Evolutionary conservation across 352 stramenopile species (phyloP).

Genomic region (Phytophthora gonapodyides): DNA sequence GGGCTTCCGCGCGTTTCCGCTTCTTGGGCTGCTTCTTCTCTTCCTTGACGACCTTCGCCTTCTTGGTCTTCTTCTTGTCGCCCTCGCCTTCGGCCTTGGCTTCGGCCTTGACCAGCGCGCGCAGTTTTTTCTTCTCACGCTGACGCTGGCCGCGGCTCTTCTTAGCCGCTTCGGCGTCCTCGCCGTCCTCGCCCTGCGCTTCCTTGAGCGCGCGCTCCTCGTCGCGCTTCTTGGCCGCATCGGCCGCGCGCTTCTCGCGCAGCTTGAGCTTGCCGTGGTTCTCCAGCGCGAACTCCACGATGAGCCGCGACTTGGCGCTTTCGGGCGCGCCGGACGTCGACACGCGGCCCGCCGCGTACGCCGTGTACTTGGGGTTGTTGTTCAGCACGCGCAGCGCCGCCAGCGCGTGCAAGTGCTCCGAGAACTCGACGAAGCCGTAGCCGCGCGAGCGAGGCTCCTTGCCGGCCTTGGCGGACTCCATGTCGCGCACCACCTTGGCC

Average conservation of each 20-base stretch:
- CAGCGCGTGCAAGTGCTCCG: slow-evolving; percentile 95
- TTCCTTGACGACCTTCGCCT: slow-evolving; percentile 39
- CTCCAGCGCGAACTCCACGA: slow-evolving; percentile 90
- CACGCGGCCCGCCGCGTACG: slow-evolving; percentile 57
- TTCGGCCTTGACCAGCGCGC: slow-evolving; percentile 37
- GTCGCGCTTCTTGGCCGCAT: slow-evolving; percentile 71
- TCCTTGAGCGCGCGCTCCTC: slow-evolving; percentile 70
- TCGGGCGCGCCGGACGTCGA: slow-evolving; percentile 43
- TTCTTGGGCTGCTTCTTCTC: slow-evolving; percentile 50
- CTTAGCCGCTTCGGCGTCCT: slow-evolving; percentile 37
- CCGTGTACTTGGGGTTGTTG: slow-evolving; percentile 95
- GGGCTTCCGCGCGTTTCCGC: slow-evolving; percentile 38
- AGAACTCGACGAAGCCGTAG: slow-evolving; percentile 98
- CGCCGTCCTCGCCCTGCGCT: slow-evolving; percentile 56
- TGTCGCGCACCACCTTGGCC: slow-evolving; percentile 84
- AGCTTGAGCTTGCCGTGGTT: slow-evolving; percentile 90
- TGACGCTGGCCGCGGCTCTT: slow-evolving; percentile 80
- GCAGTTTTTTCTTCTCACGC: slow-evolving; percentile 74
- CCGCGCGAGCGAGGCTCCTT: slow-evolving; percentile 67
- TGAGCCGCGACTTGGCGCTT: slow-evolving; percentile 76
- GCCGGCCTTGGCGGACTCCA: slow-evolving; percentile 61
- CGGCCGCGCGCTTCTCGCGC: slow-evolving; percentile 72
- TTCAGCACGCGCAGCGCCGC: slow-evolving; percentile 96
- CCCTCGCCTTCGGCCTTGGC: slow-evolving; percentile 20
- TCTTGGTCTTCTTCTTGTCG: slow-evolving; percentile 38